Evolutionary conservation across 2,329 filamentous ascomycete species (phyloP).

Genomic region (Apiospora marii): DNA sequence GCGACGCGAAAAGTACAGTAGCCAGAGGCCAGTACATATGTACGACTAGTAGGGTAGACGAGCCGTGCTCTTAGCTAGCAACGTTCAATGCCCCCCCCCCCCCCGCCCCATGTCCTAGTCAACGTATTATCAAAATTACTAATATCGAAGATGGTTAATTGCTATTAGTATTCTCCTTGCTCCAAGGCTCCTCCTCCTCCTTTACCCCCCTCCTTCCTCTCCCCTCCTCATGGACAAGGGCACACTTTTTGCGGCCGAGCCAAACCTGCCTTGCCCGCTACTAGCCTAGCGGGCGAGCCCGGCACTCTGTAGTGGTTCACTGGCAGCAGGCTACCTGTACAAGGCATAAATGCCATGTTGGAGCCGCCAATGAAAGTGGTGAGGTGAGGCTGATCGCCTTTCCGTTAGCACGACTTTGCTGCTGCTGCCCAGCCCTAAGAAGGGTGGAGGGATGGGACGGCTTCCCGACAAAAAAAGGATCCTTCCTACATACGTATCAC

Average conservation of each 20-base stretch:
- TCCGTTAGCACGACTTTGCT: background rate
- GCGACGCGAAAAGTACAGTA: background rate
- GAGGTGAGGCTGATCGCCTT: background rate
- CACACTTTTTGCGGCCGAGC: background rate
- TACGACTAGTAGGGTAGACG: background rate
- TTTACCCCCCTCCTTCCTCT: background rate
- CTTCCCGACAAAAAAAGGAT: background rate
- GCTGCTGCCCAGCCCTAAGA: conserved; percentile 1
- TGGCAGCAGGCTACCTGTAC: conserved; percentile 1
- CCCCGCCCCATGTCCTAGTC: conserved; percentile 16
- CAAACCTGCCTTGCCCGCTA: conserved; percentile 14
- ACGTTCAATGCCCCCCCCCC: background rate
- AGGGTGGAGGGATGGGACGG: background rate
- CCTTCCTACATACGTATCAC: too few relatives aligned
- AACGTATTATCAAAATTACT: conserved; percentile 6
- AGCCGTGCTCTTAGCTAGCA: background rate
- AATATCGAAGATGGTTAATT: background rate
- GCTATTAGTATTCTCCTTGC: conserved; percentile 2
- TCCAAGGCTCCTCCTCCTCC: background rate
- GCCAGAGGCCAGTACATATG: too few relatives aligned
- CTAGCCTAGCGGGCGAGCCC: conserved; percentile 5
- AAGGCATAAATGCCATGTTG: background rate
- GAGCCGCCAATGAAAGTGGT: background rate
- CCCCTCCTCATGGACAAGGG: background rate
- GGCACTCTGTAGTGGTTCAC: background rate